Percentiles rank a stretch among this genome's conserved stretches.
Conservation (phyloP, 1,284 basidiomycete genomes). For the Rhodofomes roseus region DNA sequence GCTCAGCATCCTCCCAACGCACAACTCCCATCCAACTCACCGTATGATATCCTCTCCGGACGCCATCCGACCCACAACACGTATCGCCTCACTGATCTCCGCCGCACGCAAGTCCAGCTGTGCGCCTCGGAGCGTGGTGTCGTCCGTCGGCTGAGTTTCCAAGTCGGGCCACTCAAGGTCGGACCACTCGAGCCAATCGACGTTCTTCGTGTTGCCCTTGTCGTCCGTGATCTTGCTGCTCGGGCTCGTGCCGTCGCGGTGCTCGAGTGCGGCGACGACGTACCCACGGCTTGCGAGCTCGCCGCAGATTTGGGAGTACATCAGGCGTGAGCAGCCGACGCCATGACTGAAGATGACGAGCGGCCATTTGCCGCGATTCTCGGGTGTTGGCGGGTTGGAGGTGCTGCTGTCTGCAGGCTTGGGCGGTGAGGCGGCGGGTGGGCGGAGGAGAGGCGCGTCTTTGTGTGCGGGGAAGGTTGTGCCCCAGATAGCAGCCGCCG, state of each 20-base stretch:
- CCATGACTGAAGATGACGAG: constrained; percentile 1
- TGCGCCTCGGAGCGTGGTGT: neutral
- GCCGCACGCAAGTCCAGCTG: neutral
- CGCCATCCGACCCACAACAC: neutral
- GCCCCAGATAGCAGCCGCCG: neutral
- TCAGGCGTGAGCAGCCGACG: neutral
- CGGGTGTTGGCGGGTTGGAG: neutral
- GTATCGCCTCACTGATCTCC: neutral
- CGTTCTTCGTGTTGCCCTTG: constrained; percentile 1
- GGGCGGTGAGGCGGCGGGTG: neutral
- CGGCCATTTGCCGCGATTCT: constrained; percentile 1
- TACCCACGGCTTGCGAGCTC: constrained; percentile 2
- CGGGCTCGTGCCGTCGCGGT: neutral
- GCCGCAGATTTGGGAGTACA: constrained; percentile 2
- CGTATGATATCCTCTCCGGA: neutral
- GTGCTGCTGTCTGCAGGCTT: neutral
- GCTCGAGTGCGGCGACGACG: constrained; percentile 1
- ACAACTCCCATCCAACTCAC: neutral
- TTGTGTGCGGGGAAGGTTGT: constrained; percentile 2
- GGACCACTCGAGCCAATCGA: neutral
- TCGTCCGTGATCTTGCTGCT: neutral
- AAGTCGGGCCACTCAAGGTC: neutral
- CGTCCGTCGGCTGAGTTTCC: neutral
- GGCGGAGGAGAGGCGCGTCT: neutral
- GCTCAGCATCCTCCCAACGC: neutral